Evolutionary conservation across 176 grass and related monocot species (phyloP).

Genomic region (Cenchrus purpureus): DNA sequence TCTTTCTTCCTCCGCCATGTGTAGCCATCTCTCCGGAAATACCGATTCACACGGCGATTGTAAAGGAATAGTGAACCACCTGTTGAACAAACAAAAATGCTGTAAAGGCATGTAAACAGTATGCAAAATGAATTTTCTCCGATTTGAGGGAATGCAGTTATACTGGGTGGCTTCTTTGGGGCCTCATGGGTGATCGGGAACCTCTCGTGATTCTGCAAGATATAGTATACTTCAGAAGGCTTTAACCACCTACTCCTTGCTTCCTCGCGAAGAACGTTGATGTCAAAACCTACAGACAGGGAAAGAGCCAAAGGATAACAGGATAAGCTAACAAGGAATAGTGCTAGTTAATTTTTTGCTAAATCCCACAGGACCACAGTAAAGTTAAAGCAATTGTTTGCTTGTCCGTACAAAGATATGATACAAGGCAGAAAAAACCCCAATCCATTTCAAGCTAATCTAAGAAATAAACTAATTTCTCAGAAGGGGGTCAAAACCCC

Average conservation of each 20-base stretch:
- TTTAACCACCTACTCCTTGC: constrained; percentile 85
- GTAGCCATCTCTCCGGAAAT: constrained; percentile 95
- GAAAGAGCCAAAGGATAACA: constrained; percentile 6
- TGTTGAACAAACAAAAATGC: constrained; percentile 34
- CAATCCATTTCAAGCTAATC: constrained; percentile 16
- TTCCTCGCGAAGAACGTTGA: constrained; percentile 74
- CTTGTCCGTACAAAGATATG: neutral
- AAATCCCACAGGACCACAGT: neutral
- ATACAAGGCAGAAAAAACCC: neutral
- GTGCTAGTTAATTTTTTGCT: neutral
- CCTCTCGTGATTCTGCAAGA: constrained; percentile 83
- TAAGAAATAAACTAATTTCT: neutral
- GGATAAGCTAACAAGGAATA: neutral
- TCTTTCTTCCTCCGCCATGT: constrained; percentile 94
- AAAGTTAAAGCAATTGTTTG: constrained; percentile 19
- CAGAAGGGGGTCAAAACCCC: neutral
- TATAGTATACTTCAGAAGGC: constrained; percentile 86
- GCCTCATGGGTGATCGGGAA: constrained; percentile 64
- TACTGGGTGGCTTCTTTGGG: constrained; percentile 83
- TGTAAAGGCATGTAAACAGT: constrained; percentile 14
- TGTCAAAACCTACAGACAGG: constrained; percentile 73
- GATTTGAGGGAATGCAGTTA: constrained; percentile 19
- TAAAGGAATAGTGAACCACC: constrained; percentile 97
- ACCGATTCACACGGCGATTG: constrained; percentile 87
- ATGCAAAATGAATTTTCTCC: constrained; percentile 16